Conservation (phyloP, 768 basidiomycete species). For the Terana coerulea region DNA sequence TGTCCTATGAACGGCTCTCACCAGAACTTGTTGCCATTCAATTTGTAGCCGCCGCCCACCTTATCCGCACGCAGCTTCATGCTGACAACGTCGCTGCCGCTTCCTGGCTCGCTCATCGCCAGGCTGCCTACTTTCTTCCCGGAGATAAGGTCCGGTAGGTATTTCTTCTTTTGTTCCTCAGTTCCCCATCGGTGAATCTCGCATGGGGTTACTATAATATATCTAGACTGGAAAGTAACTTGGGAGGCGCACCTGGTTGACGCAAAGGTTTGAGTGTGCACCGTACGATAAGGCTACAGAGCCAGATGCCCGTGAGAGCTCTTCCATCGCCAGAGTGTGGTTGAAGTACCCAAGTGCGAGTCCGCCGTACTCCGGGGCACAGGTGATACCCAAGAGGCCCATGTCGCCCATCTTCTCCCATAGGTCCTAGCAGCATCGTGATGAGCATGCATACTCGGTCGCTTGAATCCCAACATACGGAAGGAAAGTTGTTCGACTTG, state of each 20-base stretch:
- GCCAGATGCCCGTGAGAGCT: slow-evolving; percentile 84
- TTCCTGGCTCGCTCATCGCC: slow-evolving; percentile 92
- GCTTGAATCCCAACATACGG: no score
- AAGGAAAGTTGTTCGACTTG: slow-evolving; percentile 76
- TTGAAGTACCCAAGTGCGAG: slow-evolving; percentile 80
- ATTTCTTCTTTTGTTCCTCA: slow-evolving; percentile 76
- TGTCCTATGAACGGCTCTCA: slow-evolving; percentile 30
- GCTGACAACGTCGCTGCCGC: slow-evolving; percentile 94
- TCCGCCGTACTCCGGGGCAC: slow-evolving; percentile 76
- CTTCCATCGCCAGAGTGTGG: slow-evolving; percentile 94
- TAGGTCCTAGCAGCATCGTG: slow-evolving; percentile 49
- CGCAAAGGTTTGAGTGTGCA: slow-evolving; percentile 87
- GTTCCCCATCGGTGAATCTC: slow-evolving; percentile 80
- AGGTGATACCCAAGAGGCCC: slow-evolving; percentile 90
- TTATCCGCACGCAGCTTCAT: slow-evolving; percentile 85
- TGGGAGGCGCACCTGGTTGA: slow-evolving; percentile 34
- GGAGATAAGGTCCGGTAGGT: slow-evolving; percentile 74
- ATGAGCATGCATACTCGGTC: not conserved
- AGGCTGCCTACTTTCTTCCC: slow-evolving; percentile 85
- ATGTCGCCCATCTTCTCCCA: slow-evolving; percentile 90
- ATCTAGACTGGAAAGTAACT: not conserved
- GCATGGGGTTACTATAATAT: not conserved
- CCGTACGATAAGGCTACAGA: slow-evolving; percentile 92
- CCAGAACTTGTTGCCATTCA: slow-evolving; percentile 96
- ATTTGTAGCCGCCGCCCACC: slow-evolving; percentile 65